These are phyloP conservation scores for Heterobasidion occidentale DNA, from an alignment of 1,284 basidiomycete species.

Conservation along the genomic window DNA sequence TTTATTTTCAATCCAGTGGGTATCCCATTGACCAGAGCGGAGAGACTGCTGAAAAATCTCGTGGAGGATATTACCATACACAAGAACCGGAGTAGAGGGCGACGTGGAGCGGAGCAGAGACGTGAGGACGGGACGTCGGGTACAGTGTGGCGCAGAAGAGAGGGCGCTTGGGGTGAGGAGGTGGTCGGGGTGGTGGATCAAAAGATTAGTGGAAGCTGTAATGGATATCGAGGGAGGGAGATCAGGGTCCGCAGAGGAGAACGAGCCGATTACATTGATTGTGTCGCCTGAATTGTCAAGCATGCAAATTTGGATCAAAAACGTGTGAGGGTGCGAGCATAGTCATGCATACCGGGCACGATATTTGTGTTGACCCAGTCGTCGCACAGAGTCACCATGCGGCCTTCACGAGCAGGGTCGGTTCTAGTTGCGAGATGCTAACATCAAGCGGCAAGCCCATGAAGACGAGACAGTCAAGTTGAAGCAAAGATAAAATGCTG, in stretches of 20 bases:
- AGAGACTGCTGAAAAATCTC: slow-evolving; percentile 82
- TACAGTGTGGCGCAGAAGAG: slow-evolving; percentile 74
- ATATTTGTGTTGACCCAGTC: slow-evolving; percentile 61
- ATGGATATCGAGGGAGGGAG: slow-evolving; percentile 42
- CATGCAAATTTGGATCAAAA: not conserved
- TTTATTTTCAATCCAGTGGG: slow-evolving; percentile 42
- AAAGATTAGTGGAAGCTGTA: slow-evolving; percentile 47
- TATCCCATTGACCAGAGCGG: slow-evolving; percentile 50
- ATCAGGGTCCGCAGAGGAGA: slow-evolving; percentile 21
- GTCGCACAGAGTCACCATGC: slow-evolving; percentile 50
- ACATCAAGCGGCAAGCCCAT: slow-evolving; percentile 23
- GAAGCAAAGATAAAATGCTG: slow-evolving; percentile 1
- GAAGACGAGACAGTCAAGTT: not conserved
- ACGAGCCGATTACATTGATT: slow-evolving; percentile 70
- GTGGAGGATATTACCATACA: slow-evolving; percentile 90
- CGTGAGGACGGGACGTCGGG: slow-evolving; percentile 75
- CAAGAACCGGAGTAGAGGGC: slow-evolving; percentile 54
- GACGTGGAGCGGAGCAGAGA: slow-evolving; percentile 48
- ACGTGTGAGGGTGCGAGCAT: not conserved
- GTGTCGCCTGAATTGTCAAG: slow-evolving; percentile 48
- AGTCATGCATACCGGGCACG: slow-evolving; percentile 35
- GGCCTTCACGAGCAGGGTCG: slow-evolving; percentile 28
- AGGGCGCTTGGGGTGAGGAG: slow-evolving; percentile 88
- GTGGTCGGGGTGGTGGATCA: slow-evolving; percentile 86
- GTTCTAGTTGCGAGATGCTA: slow-evolving; percentile 29